phyloP scores from a whole-genome alignment of 129 eudicot species.

The Ambrosia artemisiifolia region DNA sequence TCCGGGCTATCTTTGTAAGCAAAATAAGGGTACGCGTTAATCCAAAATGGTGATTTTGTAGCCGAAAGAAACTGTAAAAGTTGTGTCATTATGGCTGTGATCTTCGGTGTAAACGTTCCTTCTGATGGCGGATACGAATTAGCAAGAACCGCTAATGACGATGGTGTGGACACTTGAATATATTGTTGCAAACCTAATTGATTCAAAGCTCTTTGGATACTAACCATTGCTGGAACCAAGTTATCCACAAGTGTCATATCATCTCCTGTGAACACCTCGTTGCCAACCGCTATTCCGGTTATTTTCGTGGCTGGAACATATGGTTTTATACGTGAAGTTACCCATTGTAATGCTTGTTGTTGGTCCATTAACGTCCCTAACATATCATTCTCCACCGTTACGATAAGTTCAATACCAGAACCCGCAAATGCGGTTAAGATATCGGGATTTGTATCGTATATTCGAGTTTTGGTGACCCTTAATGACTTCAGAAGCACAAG shows the following conservation, averaged over 20 bases:
- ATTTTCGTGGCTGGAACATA: constrained; percentile 62
- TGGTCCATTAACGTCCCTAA: constrained; percentile 51
- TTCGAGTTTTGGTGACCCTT: constrained; percentile 60
- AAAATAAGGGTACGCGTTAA: constrained; percentile 91
- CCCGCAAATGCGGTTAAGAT: constrained; percentile 62
- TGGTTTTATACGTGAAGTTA: constrained; percentile 56
- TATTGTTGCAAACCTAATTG: constrained; percentile 51
- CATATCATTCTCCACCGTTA: constrained; percentile 66
- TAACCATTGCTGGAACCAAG: constrained; percentile 75
- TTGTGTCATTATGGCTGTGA: constrained; percentile 53
- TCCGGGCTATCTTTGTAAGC: constrained; percentile 72
- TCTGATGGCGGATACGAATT: constrained; percentile 88
- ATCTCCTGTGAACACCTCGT: constrained; percentile 75
- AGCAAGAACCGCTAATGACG: constrained; percentile 60
- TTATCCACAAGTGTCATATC: constrained; percentile 51
- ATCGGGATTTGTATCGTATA: constrained; percentile 90
- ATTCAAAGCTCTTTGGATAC: constrained; percentile 58
- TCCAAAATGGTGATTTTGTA: constrained; percentile 82
- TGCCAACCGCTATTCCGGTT: constrained; percentile 88
- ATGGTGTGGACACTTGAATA: constrained; percentile 78
- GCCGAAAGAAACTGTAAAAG: constrained; percentile 54
- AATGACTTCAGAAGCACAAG: constrained; percentile 52
- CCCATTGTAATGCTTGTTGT: constrained; percentile 83
- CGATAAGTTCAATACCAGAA: constrained; percentile 64
- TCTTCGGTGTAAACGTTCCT: constrained; percentile 57